These are phyloP conservation scores for Rhododendron ovatum DNA, from an alignment of 148 eudicot species.

Conservation along the genomic window DNA sequence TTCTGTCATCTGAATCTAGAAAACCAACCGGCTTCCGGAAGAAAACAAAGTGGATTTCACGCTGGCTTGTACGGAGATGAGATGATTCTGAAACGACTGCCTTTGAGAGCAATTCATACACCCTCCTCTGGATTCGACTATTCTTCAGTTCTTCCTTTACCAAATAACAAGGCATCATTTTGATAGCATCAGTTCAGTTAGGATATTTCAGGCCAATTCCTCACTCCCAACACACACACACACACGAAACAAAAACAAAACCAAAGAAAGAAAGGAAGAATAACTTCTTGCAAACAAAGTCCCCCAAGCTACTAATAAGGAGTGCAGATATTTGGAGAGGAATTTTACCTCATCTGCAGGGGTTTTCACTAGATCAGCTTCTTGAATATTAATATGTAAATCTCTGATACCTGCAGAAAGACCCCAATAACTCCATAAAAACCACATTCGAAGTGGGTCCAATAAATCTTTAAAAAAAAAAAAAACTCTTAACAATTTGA, in stretches of 20 bases:
- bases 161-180: constrained; percentile 15
- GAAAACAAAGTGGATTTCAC: constrained; percentile 93
- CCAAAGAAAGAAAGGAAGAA: neutral
- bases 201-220: neutral
- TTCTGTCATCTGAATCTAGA: constrained; percentile 47
- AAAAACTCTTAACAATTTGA: neutral
- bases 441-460: neutral
- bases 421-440: neutral
- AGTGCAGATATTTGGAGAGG: neutral
- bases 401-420: constrained; percentile 59
- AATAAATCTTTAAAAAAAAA: neutral
- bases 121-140: constrained; percentile 70
- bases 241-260: neutral
- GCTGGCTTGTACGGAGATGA: constrained; percentile 42
- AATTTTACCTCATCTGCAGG: constrained; percentile 75
- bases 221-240: neutral
- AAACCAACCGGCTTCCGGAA: constrained; percentile 69
- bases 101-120: constrained; percentile 75
- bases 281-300: neutral
- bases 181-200: constrained; percentile 17
- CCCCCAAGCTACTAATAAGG: neutral
- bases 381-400: constrained; percentile 52
- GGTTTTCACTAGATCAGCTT: constrained; percentile 64
- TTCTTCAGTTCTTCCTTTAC: constrained; percentile 85
- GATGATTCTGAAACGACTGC: constrained; percentile 47